A percentile compares a stretch with the other conserved stretches of the same genome.
phyloP scores from a whole-genome alignment of 805 yeast species.

The Candida glaebosa region DNA sequence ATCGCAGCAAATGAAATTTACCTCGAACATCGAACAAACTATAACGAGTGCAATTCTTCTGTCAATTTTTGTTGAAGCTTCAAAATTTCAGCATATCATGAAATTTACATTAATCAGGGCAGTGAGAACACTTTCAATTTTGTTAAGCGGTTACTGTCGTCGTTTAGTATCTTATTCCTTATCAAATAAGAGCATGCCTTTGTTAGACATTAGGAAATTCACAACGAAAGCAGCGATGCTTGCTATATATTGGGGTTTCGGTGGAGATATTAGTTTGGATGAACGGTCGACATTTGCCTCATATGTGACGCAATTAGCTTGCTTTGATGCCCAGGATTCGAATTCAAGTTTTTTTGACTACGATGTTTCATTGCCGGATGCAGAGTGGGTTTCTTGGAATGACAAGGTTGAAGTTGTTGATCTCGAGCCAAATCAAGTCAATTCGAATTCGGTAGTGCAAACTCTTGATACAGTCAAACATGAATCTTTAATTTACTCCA shows the following conservation, averaged over 20 bases:
- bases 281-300: constrained; percentile 39
- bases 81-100: constrained; percentile 49
- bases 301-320: constrained; percentile 17
- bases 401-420: constrained; percentile 37
- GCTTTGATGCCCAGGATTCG: constrained; percentile 11
- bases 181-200: constrained; percentile 8
- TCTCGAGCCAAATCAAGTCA: constrained; percentile 57
- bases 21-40: constrained; percentile 3
- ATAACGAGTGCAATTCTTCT: constrained; percentile 10
- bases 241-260: constrained; percentile 58
- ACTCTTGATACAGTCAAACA: constrained; percentile 75
- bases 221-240: constrained; percentile 31
- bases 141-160: constrained; percentile 36
- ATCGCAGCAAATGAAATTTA: constrained; percentile 13
- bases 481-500: constrained; percentile 54
- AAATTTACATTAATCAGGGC: constrained; percentile 35
- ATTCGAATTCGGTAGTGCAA: constrained; percentile 67
- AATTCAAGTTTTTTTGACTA: constrained; percentile 30
- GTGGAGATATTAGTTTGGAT: constrained; percentile 49
- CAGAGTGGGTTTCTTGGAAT: constrained; percentile 44
- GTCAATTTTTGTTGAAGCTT: constrained; percentile 22
- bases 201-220: constrained; percentile 25
- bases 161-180: constrained; percentile 12
- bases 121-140: constrained; percentile 35
- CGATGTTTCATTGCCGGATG: constrained; percentile 42